phyloP scores from a whole-genome alignment of 805 yeast species.

The Allodekkera sacchari region DNA sequence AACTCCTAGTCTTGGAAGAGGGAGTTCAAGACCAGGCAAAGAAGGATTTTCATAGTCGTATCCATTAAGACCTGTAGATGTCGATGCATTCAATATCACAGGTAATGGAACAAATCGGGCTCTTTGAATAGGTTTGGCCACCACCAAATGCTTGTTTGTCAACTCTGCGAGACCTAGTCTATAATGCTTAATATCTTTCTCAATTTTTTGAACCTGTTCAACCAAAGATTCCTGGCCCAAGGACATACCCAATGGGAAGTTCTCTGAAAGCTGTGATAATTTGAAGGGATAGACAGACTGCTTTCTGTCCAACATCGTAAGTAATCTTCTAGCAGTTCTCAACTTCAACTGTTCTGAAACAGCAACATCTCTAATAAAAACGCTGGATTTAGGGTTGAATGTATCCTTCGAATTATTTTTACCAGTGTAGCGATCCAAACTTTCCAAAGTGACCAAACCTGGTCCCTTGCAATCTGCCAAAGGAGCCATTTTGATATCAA shows the following conservation, averaged over 20 bases:
- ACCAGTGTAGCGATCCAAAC: conserved; percentile 57
- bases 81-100: conserved; percentile 51
- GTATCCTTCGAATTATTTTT: conserved; percentile 45
- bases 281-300: conserved; percentile 90
- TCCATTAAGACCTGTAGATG: conserved; percentile 61
- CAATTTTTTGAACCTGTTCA: conserved; percentile 36
- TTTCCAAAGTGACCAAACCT: conserved; percentile 63
- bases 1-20: conserved; percentile 66
- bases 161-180: conserved; percentile 77
- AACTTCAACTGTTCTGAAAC: conserved; percentile 69
- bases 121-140: conserved; percentile 61
- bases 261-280: conserved; percentile 57
- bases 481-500: conserved; percentile 79
- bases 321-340: conserved; percentile 61
- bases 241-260: conserved; percentile 48
- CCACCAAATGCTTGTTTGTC: conserved; percentile 68
- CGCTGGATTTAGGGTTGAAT: conserved; percentile 55
- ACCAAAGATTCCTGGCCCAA: conserved; percentile 18
- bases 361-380: conserved; percentile 83
- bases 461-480: conserved; percentile 38
- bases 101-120: conserved; percentile 70
- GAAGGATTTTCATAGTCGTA: conserved; percentile 55
- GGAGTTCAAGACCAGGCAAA: conserved; percentile 67
- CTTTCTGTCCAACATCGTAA: conserved; percentile 61
- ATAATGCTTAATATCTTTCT: conserved; percentile 49